A percentile compares a stretch with the other conserved stretches of the same genome.
Evolutionary conservation across 371 early-diverging fungal species (phyloP).

Genomic region (Mortierella sp.): DNA sequence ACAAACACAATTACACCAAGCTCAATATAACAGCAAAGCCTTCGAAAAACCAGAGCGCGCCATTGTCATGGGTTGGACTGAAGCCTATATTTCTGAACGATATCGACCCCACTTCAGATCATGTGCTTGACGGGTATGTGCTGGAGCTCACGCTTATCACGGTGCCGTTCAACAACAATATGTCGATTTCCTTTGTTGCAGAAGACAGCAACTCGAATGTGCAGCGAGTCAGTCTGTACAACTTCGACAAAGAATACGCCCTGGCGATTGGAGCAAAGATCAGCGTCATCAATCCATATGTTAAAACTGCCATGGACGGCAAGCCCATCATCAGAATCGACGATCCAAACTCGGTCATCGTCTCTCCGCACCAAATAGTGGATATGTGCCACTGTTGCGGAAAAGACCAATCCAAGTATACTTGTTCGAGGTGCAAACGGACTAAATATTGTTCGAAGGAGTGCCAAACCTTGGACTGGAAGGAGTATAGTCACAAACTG

Average conservation of each 20-base stretch:
- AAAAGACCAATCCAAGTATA: slow-evolving; percentile 30
- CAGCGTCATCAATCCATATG: slow-evolving; percentile 30
- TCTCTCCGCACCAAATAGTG: slow-evolving; percentile 36
- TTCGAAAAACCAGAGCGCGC: slow-evolving; percentile 34
- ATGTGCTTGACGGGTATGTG: slow-evolving; percentile 29
- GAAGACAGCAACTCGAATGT: slow-evolving; percentile 32
- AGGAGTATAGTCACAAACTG: slow-evolving; percentile 34
- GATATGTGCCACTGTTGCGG: slow-evolving; percentile 38
- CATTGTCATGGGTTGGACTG: slow-evolving; percentile 33
- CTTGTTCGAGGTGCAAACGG: slow-evolving; percentile 27
- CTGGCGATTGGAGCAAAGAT: slow-evolving; percentile 35
- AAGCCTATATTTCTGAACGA: slow-evolving; percentile 32
- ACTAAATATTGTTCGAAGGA: slow-evolving; percentile 36
- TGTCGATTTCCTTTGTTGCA: slow-evolving; percentile 39
- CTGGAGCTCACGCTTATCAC: slow-evolving; percentile 39
- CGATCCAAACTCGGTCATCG: slow-evolving; percentile 36
- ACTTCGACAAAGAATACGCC: slow-evolving; percentile 27
- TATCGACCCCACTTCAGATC: slow-evolving; percentile 30
- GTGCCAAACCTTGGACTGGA: slow-evolving; percentile 41
- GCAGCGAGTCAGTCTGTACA: slow-evolving; percentile 40
- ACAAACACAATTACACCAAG: slow-evolving; percentile 12
- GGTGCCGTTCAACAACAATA: slow-evolving; percentile 30
- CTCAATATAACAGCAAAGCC: slow-evolving; percentile 29
- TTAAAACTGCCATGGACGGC: slow-evolving; percentile 35
- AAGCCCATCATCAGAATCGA: slow-evolving; percentile 35